Percentiles rank a stretch among this genome's conserved stretches.
phyloP scores from a whole-genome alignment of 371 early-diverging fungal genomes.

The Coemansia sp. region DNA sequence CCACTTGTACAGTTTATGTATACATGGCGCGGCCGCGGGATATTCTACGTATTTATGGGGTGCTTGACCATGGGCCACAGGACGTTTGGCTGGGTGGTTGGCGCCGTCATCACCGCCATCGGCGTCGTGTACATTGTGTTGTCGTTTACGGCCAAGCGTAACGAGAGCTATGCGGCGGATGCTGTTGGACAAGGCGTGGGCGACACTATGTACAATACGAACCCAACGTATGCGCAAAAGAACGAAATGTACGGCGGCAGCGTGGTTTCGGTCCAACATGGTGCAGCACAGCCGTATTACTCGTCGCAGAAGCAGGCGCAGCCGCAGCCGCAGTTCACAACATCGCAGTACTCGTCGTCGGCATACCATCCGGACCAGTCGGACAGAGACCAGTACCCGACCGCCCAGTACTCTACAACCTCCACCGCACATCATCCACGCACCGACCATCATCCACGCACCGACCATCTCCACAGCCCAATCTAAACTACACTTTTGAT shows the following conservation, averaged over 20 bases:
- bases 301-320: constrained; percentile 8
- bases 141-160: constrained; percentile 34
- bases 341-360: constrained; percentile 12
- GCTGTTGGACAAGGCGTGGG: neutral
- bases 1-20: constrained; percentile 48
- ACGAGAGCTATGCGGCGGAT: constrained; percentile 29
- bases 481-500: constrained; percentile 7
- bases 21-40: constrained; percentile 47
- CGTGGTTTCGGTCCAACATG: constrained; percentile 8
- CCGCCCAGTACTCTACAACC: neutral
- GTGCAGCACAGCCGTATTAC: constrained; percentile 10
- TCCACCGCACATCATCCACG: neutral
- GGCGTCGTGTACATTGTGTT: constrained; percentile 34
- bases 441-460: constrained; percentile 11
- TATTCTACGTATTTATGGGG: constrained; percentile 46
- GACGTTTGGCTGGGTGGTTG: constrained; percentile 40
- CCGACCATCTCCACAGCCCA: constrained; percentile 25
- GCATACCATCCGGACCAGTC: neutral
- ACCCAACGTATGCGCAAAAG: constrained; percentile 16
- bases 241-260: constrained; percentile 19
- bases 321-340: constrained; percentile 8
- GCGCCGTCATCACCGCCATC: constrained; percentile 37
- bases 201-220: constrained; percentile 27
- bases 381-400: neutral
- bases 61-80: constrained; percentile 40